phyloP scores from a whole-genome alignment of 768 basidiomycete species.

The Rhodotorula toruloides region DNA sequence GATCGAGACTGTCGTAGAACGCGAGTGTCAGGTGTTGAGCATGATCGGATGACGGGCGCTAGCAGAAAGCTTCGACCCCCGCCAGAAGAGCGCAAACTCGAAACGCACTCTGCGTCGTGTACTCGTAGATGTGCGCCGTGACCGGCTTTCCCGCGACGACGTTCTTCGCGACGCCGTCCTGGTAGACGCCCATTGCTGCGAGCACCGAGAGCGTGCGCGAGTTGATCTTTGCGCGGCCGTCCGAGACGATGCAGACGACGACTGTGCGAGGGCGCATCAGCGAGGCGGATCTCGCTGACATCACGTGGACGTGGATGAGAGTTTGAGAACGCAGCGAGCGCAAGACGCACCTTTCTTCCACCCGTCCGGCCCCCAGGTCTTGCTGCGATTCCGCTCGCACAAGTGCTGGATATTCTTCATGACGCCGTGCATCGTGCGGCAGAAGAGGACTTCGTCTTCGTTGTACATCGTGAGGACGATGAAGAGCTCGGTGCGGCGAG shows the following conservation, averaged over 20 bases:
- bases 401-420: conserved; percentile 89
- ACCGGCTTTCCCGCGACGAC: conserved; percentile 64
- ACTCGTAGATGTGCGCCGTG: conserved; percentile 80
- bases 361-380: conserved; percentile 94
- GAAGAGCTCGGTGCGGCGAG: conserved; percentile 84
- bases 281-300: conserved; percentile 72
- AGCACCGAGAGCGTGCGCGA: conserved; percentile 68
- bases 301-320: conserved; percentile 57
- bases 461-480: conserved; percentile 99
- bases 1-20: conserved; percentile 62
- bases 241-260: conserved; percentile 49
- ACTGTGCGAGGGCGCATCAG: conserved; percentile 49
- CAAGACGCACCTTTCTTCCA: conserved; percentile 75
- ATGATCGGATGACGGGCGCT: background rate
- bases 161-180: conserved; percentile 82
- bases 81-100: too few relatives aligned
- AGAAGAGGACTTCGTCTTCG: conserved; percentile 70
- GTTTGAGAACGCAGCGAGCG: conserved; percentile 59
- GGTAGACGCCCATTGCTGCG: conserved; percentile 89
- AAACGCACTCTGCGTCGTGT: conserved; percentile 74
- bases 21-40: conserved; percentile 16
- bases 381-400: conserved; percentile 75
- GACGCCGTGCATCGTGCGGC: conserved; percentile 86
- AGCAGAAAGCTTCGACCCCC: background rate
- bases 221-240: conserved; percentile 49